Evolutionary conservation across 371 early-diverging fungal genomes (phyloP).

Genomic region (Hamiltosporidium tvaerminnensis): DNA sequence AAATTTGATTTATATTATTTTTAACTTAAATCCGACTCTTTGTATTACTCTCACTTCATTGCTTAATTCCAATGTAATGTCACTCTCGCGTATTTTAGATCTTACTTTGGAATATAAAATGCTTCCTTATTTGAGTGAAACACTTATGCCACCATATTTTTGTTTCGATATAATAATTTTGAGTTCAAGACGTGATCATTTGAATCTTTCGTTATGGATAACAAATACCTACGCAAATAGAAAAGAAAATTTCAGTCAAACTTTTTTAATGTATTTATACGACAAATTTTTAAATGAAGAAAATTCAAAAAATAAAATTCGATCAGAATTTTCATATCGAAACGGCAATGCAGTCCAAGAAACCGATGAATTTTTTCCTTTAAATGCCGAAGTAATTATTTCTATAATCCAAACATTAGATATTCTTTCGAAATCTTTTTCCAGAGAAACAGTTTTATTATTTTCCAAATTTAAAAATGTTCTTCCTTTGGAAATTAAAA

Average conservation of each 20-base stretch:
- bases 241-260: slow-evolving; percentile 17
- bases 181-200: slow-evolving; percentile 30
- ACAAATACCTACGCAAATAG: slow-evolving; percentile 9
- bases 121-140: slow-evolving; percentile 24
- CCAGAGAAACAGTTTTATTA: slow-evolving; percentile 6
- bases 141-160: slow-evolving; percentile 19
- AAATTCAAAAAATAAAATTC: no score
- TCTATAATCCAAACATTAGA: slow-evolving; percentile 17
- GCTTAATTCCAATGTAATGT: neutral
- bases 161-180: slow-evolving; percentile 43
- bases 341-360: neutral
- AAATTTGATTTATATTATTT: slow-evolving; percentile 19
- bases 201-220: slow-evolving; percentile 38
- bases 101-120: slow-evolving; percentile 41
- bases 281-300: slow-evolving; percentile 4
- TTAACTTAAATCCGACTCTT: slow-evolving; percentile 12
- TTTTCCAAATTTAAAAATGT: slow-evolving; percentile 16
- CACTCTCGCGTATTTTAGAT: slow-evolving; percentile 29
- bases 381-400: slow-evolving; percentile 16
- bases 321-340: neutral
- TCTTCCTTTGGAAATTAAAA: slow-evolving; percentile 12
- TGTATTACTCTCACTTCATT: slow-evolving; percentile 7
- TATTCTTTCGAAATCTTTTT: slow-evolving; percentile 2
- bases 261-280: slow-evolving; percentile 21
- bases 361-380: slow-evolving; percentile 23